phyloP scores from a whole-genome alignment of 768 basidiomycete genomes.

The Boletus speciosus region DNA sequence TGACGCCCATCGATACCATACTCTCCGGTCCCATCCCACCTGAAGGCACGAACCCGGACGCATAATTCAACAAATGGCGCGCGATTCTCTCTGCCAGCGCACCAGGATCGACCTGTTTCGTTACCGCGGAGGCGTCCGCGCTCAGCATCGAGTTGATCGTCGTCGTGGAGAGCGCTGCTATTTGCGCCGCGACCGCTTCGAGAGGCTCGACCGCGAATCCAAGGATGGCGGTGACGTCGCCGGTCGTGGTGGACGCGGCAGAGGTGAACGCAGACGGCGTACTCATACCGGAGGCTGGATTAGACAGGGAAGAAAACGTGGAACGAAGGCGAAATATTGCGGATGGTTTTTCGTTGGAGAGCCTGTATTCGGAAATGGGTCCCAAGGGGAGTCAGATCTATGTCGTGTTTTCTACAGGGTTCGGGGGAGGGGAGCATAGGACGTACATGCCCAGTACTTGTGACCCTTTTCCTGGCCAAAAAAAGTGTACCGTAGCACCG shows the following conservation, averaged over 20 bases:
- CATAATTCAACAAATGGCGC: constrained; percentile 72
- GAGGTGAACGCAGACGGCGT: constrained; percentile 33
- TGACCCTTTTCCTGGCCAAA: constrained; percentile 84
- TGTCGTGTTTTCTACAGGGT: background rate
- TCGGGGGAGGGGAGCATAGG: background rate
- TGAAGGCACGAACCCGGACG: constrained; percentile 58
- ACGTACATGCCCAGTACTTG: constrained; percentile 81
- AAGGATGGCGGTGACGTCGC: constrained; percentile 66
- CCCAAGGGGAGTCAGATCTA: background rate
- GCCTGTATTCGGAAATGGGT: constrained; percentile 40
- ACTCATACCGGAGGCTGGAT: constrained; percentile 29
- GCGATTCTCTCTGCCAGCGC: constrained; percentile 36
- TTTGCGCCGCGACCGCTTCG: constrained; percentile 53
- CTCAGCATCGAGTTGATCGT: constrained; percentile 25
- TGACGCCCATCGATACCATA: constrained; percentile 57
- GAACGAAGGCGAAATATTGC: constrained; percentile 83
- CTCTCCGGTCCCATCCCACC: constrained; percentile 47
- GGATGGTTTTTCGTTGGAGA: constrained; percentile 87
- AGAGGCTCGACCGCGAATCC: constrained; percentile 82
- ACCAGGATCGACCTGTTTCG: constrained; percentile 10
- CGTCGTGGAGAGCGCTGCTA: constrained; percentile 41
- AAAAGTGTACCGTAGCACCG: constrained; percentile 81
- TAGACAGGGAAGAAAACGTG: constrained; percentile 43
- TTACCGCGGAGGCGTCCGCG: constrained; percentile 8
- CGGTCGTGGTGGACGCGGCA: constrained; percentile 29